Evolutionary conservation across 345 rosid species (phyloP).

Genomic region (Eucalyptus viminalis): DNA sequence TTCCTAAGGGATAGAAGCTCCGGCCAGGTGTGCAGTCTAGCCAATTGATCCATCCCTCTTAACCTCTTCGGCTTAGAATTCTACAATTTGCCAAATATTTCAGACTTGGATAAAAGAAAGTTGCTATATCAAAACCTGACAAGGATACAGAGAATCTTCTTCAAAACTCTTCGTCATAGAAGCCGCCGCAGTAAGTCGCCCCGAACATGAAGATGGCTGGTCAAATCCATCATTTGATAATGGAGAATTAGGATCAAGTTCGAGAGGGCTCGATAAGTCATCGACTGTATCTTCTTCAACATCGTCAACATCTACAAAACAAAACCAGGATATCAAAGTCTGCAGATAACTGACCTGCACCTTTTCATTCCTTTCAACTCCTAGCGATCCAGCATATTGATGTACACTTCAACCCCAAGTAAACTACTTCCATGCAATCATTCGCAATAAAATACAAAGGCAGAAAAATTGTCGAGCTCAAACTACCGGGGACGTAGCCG

Average conservation of each 20-base stretch:
- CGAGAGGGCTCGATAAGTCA: neutral
- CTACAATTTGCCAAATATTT: neutral
- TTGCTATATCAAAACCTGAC: neutral
- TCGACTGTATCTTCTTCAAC: conserved; percentile 18
- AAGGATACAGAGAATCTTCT: conserved; percentile 77
- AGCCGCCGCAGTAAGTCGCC: neutral
- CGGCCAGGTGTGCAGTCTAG: neutral
- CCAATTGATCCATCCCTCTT: neutral
- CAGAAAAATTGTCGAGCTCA: neutral
- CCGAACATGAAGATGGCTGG: neutral
- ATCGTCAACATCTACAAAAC: conserved; percentile 15
- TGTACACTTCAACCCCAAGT: neutral
- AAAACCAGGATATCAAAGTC: neutral
- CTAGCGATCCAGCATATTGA: neutral
- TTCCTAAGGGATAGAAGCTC: neutral
- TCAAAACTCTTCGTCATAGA: conserved; percentile 35
- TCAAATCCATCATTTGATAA: neutral
- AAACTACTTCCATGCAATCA: neutral
- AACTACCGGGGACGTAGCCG: conserved; percentile 36
- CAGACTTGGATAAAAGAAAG: neutral
- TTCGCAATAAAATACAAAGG: neutral
- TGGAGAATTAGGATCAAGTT: neutral
- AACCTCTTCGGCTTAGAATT: neutral
- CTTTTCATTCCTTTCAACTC: neutral
- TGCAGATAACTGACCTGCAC: neutral